Base-by-base conservation (phyloP, 495 filamentous ascomycete genomes). In the Annulohypoxylon maeteangense region DNA sequence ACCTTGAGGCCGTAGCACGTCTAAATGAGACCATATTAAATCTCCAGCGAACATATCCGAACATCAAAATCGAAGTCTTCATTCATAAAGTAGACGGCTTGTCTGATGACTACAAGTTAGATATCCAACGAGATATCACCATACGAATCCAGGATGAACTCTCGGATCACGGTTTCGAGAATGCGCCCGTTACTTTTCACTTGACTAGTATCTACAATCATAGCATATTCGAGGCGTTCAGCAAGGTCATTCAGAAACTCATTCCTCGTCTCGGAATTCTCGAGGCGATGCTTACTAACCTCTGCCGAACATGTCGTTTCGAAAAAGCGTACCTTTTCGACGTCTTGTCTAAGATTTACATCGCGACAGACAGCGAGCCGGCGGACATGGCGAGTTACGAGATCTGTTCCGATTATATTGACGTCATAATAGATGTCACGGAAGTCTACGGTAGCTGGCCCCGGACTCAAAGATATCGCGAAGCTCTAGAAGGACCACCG, bases 261-360 rank as follows among this genome's bases (percentile, higher is more conserved):
- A 95, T 98, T 47, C 95, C 96, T 4, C 93, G 96, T 62, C 84
- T 99, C 10, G 92, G 93, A 1, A 94, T 93, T 18, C 89, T 98
- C 38, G 96, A 99, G 80, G 90, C 92, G 40, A 84, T 99, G 78
- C 88, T 98, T 68, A 95, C 96, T 76, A 93, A 92, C 59, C 86
- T 98, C 36, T 93, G 89, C 80, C 91, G 89, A 25, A 94, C 92
- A 29, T 98, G 93, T 76, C 90, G 91, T 5, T 97, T 99, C 73
- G 94, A 98, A 76, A 99, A 99, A 82, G 95, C 93, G 0, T 99
- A 98, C 78, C 85, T 99, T 11, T 98, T 98, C 73, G 95, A 99
- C 76, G 93, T 97, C 11, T 84, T 95, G 57, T 97, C 92, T 80
- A 99, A 99, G 82, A 97, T 99, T 63, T 99, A 98, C 79, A 96